These are phyloP conservation scores for Diutina sp. DNA, from an alignment of 1,139 yeast species.

Conservation along the genomic window DNA sequence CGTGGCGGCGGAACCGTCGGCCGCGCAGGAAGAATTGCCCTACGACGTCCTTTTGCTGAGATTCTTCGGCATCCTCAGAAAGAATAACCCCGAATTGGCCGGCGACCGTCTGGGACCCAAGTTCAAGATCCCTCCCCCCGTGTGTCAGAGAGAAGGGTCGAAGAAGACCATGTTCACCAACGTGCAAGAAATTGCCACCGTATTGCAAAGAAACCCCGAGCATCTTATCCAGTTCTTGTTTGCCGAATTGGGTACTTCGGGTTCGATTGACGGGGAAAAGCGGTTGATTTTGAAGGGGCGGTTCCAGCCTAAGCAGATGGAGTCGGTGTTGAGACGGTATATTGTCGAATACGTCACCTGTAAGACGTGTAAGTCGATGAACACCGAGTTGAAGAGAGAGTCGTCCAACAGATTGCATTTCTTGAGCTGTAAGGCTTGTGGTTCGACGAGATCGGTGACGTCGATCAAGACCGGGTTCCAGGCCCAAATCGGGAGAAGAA, in stretches of 20 bases:
- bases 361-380: conserved; percentile 97
- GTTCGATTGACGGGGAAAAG: conserved; percentile 96
- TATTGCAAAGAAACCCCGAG: conserved; percentile 92
- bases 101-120: conserved; percentile 91
- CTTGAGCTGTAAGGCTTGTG: conserved; percentile 96
- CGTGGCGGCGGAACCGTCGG: conserved; percentile 16
- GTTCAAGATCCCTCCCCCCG: conserved; percentile 95
- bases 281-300: conserved; percentile 96
- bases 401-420: conserved; percentile 92
- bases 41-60: conserved; percentile 71
- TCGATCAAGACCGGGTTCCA: conserved; percentile 99
- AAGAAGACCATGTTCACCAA: conserved; percentile 94
- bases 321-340: conserved; percentile 90
- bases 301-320: conserved; percentile 96
- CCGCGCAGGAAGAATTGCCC: conserved; percentile 44
- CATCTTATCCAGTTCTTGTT: conserved; percentile 93
- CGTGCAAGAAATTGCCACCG: conserved; percentile 88
- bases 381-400: conserved; percentile 92
- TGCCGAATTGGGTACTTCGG: conserved; percentile 98
- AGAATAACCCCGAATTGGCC: conserved; percentile 95
- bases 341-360: conserved; percentile 96
- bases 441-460: conserved; percentile 92
- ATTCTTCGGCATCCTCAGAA: conserved; percentile 74
- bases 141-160: conserved; percentile 93
- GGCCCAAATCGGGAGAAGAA: conserved; percentile 80